phyloP scores from a whole-genome alignment of 352 stramenopile genomes.

The Phytopythium kandeliae region DNA sequence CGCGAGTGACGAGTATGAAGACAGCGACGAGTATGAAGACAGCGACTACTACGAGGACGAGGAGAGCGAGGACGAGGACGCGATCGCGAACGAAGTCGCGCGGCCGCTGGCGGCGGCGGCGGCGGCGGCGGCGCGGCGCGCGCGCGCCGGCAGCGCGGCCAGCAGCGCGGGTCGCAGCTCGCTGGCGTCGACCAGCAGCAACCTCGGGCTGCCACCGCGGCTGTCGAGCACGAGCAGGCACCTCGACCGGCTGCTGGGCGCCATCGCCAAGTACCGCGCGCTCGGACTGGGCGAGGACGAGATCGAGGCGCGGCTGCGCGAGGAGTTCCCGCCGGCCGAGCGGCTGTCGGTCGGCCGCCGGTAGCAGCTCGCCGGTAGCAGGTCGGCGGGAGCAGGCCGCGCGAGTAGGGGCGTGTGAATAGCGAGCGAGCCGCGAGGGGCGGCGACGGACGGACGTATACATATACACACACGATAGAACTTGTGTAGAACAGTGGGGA shows the following conservation, averaged over 20 bases:
- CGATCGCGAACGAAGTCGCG: slow-evolving; percentile 73
- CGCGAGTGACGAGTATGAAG: slow-evolving; percentile 16
- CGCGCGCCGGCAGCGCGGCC: slow-evolving; percentile 15
- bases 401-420: no score
- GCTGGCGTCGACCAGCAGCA: slow-evolving; percentile 47
- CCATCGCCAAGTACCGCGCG: slow-evolving; percentile 58
- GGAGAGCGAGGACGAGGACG: slow-evolving; percentile 41
- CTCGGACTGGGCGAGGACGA: slow-evolving; percentile 54
- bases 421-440: background rate
- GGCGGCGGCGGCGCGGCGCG: slow-evolving; percentile 6
- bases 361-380: no score
- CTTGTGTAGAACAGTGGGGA: no score
- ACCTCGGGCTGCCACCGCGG: slow-evolving; percentile 44
- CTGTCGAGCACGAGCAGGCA: slow-evolving; percentile 55
- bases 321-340: slow-evolving; percentile 53
- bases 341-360: no score
- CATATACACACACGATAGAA: no score
- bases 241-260: slow-evolving; percentile 49
- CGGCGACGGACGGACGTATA: background rate
- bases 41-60: slow-evolving; percentile 39
- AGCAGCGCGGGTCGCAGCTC: slow-evolving; percentile 27
- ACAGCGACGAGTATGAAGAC: slow-evolving; percentile 24
- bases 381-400: no score
- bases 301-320: slow-evolving; percentile 57
- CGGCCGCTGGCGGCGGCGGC: slow-evolving; percentile 17